These are phyloP conservation scores for Reticulomyxa filosa DNA, from an alignment of 78 protist species.

Conservation along the genomic window DNA sequence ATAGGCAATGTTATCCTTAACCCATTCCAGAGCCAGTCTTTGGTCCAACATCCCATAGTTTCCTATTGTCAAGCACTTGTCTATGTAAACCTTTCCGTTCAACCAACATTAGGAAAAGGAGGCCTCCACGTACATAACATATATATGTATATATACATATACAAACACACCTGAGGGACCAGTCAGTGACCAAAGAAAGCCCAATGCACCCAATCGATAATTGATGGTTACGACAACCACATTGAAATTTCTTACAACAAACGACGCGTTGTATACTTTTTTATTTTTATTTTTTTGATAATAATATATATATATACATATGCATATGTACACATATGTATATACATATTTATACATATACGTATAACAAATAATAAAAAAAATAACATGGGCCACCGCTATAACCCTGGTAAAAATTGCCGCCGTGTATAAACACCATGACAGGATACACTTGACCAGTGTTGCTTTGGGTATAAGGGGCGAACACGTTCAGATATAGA, in stretches of 20 bases:
- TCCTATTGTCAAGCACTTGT: background rate
- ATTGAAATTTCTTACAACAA: background rate
- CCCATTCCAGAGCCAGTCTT: conserved; percentile 18
- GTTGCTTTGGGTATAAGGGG: no score
- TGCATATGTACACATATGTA: background rate
- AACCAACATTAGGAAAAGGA: no score
- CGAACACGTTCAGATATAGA: background rate
- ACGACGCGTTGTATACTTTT: background rate
- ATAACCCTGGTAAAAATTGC: background rate
- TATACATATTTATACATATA: no score
- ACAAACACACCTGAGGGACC: no score
- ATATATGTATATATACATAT: no score
- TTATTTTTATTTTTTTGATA: background rate
- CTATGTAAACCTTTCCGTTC: background rate
- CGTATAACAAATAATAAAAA: no score
- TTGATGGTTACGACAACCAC: background rate
- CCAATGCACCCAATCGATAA: conserved; percentile 1
- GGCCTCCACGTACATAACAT: no score
- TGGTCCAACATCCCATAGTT: conserved; percentile 30
- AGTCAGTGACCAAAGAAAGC: background rate
- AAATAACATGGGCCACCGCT: no score
- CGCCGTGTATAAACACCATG: background rate
- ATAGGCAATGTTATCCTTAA: conserved; percentile 10
- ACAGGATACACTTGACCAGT: background rate
- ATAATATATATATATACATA: background rate